These are phyloP conservation scores for Pleurozium schreberi DNA, from an alignment of 225 moss, liverwort and hornwort species.

Conservation along the genomic window DNA sequence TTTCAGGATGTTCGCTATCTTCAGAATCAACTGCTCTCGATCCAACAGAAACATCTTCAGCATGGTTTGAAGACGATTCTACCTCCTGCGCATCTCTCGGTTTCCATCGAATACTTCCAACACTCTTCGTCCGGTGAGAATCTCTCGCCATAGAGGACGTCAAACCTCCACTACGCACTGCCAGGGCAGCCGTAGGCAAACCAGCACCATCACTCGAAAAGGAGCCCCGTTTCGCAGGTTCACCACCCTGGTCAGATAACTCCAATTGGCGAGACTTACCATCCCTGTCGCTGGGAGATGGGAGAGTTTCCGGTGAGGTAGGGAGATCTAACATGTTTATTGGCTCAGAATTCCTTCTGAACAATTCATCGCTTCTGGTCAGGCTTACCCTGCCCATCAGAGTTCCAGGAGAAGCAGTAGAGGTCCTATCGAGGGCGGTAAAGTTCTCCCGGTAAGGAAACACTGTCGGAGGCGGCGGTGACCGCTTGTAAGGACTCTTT, in stretches of 20 bases:
- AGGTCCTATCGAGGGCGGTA: not conserved
- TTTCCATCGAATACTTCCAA: conserved; percentile 33
- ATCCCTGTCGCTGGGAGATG: not conserved
- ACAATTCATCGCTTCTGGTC: conserved; percentile 2
- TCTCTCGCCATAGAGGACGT: not conserved
- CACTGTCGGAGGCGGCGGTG: conserved; percentile 21
- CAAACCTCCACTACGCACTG: not conserved
- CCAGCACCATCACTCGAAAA: not conserved
- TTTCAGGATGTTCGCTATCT: not conserved
- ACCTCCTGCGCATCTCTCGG: conserved; percentile 7
- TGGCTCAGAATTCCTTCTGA: conserved; percentile 33
- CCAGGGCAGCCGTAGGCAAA: conserved; percentile 24
- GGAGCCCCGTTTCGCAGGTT: not conserved
- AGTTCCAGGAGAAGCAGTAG: not conserved
- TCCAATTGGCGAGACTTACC: not conserved
- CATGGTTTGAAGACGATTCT: not conserved
- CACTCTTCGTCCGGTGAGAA: conserved; percentile 9
- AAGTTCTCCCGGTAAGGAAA: conserved; percentile 1
- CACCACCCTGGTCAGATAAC: not conserved
- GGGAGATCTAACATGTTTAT: not conserved
- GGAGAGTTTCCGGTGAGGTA: not conserved
- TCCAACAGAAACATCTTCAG: conserved; percentile 5
- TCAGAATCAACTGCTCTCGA: not conserved
- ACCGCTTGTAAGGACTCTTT: not conserved
- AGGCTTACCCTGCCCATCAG: not conserved